phyloP scores from a whole-genome alignment of 805 yeast species.

The Saitoella complicata region DNA sequence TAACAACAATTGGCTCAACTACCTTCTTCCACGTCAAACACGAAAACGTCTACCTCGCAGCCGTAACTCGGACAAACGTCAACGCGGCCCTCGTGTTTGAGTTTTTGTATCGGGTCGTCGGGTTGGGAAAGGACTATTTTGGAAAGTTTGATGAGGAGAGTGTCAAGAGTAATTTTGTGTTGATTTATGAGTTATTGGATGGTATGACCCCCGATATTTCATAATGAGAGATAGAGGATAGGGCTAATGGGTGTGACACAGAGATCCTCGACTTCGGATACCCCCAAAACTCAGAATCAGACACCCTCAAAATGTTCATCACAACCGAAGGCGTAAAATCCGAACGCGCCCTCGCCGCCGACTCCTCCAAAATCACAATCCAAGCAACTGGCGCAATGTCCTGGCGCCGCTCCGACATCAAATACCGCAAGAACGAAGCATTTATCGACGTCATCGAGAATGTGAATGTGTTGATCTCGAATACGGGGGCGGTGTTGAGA shows the following conservation, averaged over 20 bases:
- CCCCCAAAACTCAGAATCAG: slow-evolving; percentile 48
- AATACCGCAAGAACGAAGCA: slow-evolving; percentile 69
- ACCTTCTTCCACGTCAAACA: slow-evolving; percentile 64
- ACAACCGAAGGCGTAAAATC: slow-evolving; percentile 20
- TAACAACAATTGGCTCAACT: slow-evolving; percentile 80
- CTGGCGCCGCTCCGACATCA: slow-evolving; percentile 58
- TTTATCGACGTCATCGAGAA: slow-evolving; percentile 61
- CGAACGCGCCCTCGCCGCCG: slow-evolving; percentile 5
- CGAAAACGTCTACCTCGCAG: slow-evolving; percentile 59
- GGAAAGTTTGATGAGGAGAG: slow-evolving; percentile 30
- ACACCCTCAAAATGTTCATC: slow-evolving; percentile 25
- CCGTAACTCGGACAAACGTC: slow-evolving; percentile 75
- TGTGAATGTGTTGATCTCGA: slow-evolving; percentile 50
- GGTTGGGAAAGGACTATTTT: slow-evolving; percentile 32
- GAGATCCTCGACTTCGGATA: slow-evolving; percentile 65
- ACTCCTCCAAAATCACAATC: slow-evolving; percentile 12
- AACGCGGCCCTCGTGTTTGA: slow-evolving; percentile 73
- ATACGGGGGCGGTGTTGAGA: slow-evolving; percentile 43
- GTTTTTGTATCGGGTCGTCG: slow-evolving; percentile 48
- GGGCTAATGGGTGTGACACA: not conserved
- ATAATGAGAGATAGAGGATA: too few species aligned
- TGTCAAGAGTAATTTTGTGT: slow-evolving; percentile 48
- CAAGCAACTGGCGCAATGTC: slow-evolving; percentile 31
- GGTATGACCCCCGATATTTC: not conserved
- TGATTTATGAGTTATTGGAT: slow-evolving; percentile 62